Evolutionary conservation across 1,284 basidiomycete species (phyloP).

Genomic region (Ustilago trichophora): DNA sequence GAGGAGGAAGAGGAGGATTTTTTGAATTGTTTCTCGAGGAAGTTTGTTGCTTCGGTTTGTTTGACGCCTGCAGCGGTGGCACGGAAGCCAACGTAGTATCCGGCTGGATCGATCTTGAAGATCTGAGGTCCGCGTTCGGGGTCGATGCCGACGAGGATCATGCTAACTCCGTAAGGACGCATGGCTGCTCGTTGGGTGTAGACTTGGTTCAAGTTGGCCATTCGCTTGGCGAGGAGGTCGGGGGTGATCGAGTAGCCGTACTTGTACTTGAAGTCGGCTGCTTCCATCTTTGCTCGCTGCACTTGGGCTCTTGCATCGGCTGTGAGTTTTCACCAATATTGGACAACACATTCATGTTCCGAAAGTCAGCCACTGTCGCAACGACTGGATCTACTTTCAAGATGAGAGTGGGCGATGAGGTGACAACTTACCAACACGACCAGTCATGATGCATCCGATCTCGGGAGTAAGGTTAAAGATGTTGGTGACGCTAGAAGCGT

Average conservation of each 20-base stretch:
- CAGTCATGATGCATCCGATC: constrained; percentile 98
- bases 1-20: constrained; percentile 71
- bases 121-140: constrained; percentile 84
- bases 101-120: constrained; percentile 98
- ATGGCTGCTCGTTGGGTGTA: constrained; percentile 97
- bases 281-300: constrained; percentile 84
- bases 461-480: constrained; percentile 94
- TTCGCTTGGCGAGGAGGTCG: constrained; percentile 87
- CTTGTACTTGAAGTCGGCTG: constrained; percentile 94
- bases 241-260: constrained; percentile 96
- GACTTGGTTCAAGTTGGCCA: constrained; percentile 99
- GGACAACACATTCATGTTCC: no score
- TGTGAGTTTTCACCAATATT: no score
- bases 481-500: constrained; percentile 92
- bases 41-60: constrained; percentile 97
- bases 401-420: no score
- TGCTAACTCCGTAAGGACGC: constrained; percentile 94
- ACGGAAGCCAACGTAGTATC: constrained; percentile 98
- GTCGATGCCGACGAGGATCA: constrained; percentile 95
- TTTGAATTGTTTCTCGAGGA: constrained; percentile 98
- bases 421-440: constrained; percentile 73
- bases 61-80: constrained; percentile 96
- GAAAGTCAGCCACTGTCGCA: no score
- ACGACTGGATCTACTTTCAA: no score
- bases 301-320: constrained; percentile 95